These are phyloP conservation scores for Thelephora aurantiotincta DNA, from an alignment of 768 basidiomycete genomes.

Conservation along the genomic window DNA sequence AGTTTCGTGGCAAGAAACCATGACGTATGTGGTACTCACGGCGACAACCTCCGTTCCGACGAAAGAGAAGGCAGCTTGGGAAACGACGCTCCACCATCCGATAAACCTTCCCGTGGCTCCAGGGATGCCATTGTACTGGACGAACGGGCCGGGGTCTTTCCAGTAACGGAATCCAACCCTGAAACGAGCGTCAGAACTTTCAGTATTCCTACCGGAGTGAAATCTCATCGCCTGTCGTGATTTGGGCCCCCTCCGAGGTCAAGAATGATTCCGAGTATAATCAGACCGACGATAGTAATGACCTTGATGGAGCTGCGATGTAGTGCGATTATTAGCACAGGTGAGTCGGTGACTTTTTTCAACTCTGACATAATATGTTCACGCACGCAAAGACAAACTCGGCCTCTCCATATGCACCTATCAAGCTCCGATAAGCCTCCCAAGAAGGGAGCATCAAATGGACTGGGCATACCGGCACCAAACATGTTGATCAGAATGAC, in stretches of 20 bases:
- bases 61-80: conserved; percentile 46
- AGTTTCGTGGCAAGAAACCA: no score
- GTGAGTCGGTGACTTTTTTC: background rate
- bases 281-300: conserved; percentile 27
- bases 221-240: conserved; percentile 19
- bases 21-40: conserved; percentile 11
- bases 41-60: conserved; percentile 42
- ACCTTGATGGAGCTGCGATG: conserved; percentile 35
- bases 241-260: conserved; percentile 44
- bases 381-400: conserved; percentile 35
- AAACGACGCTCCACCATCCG: conserved; percentile 35
- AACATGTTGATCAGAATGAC: conserved; percentile 31
- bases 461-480: conserved; percentile 19
- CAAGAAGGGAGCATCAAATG: background rate
- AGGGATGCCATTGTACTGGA: conserved; percentile 22
- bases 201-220: no score
- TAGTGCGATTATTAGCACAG: background rate
- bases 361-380: conserved; percentile 9
- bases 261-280: conserved; percentile 35
- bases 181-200: background rate
- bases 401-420: conserved; percentile 29
- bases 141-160: conserved; percentile 44
- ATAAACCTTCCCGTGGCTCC: conserved; percentile 39
- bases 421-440: background rate
- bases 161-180: conserved; percentile 34